phyloP scores from a whole-genome alignment of 2,329 filamentous ascomycete species.

The Microcyclospora tardicrescens region DNA sequence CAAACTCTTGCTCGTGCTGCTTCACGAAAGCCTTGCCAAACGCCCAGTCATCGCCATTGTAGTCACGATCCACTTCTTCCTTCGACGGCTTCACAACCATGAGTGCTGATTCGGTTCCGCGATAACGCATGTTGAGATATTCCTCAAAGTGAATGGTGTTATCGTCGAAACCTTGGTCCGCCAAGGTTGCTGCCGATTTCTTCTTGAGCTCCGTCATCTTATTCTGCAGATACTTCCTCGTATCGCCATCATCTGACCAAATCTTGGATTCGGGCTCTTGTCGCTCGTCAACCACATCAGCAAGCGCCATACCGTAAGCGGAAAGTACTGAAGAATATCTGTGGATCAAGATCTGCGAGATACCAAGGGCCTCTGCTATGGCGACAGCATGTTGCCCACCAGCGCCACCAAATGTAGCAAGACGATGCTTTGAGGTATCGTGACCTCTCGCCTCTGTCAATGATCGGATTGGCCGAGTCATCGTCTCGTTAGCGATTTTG shows the following conservation, averaged over 20 bases:
- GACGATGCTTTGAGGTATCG: constrained; percentile 77
- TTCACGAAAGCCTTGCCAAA: constrained; percentile 75
- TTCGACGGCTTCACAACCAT: constrained; percentile 69
- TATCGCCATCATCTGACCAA: constrained; percentile 45
- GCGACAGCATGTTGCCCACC: constrained; percentile 88
- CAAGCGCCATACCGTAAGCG: constrained; percentile 84
- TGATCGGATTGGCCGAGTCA: constrained; percentile 80
- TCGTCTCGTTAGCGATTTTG: constrained; percentile 80
- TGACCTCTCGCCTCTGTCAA: constrained; percentile 87
- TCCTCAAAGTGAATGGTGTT: constrained; percentile 72
- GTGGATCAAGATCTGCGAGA: constrained; percentile 74
- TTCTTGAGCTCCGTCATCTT: constrained; percentile 71
- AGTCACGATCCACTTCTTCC: constrained; percentile 47
- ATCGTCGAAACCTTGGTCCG: constrained; percentile 66
- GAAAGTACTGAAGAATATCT: constrained; percentile 80
- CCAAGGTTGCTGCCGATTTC: constrained; percentile 55
- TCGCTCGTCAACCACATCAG: constrained; percentile 82
- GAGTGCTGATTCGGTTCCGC: constrained; percentile 77
- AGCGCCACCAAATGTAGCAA: constrained; percentile 85
- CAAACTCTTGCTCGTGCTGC: constrained; percentile 86
- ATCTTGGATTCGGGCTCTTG: constrained; percentile 60
- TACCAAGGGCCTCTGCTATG: constrained; percentile 72
- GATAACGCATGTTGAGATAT: constrained; percentile 87
- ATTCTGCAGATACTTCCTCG: constrained; percentile 48
- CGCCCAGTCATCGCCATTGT: constrained; percentile 57